A percentile compares a stretch with the other conserved stretches of the same genome.
phyloP scores from a whole-genome alignment of 192 early-diverging fungal genomes.

The Coemansia sp. region DNA sequence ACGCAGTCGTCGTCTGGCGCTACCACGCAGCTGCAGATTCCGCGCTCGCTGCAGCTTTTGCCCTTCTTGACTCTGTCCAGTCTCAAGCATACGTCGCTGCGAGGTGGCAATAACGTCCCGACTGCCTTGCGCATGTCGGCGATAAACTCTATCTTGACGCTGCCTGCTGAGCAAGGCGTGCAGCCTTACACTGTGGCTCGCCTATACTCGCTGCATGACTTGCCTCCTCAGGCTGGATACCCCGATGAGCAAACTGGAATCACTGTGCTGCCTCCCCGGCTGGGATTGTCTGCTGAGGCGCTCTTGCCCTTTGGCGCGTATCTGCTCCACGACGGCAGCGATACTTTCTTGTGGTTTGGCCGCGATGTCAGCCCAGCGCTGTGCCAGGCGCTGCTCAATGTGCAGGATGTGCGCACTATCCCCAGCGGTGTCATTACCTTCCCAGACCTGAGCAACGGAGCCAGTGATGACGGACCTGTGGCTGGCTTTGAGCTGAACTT shows the following conservation, averaged over 20 bases:
- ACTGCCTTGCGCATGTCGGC: conserved; percentile 82
- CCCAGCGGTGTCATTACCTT: conserved; percentile 69
- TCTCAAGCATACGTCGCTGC: conserved; percentile 78
- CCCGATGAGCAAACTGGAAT: conserved; percentile 56
- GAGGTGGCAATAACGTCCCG: conserved; percentile 69
- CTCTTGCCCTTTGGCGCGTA: conserved; percentile 86
- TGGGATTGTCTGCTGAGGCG: conserved; percentile 85
- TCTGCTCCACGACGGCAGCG: conserved; percentile 81
- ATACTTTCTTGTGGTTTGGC: conserved; percentile 91
- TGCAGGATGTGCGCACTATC: conserved; percentile 34
- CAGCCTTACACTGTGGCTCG: conserved; percentile 71
- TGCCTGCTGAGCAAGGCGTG: conserved; percentile 77
- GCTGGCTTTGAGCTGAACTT: conserved; percentile 75
- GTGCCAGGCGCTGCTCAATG: conserved; percentile 70
- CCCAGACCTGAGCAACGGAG: conserved; percentile 77
- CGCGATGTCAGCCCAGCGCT: conserved; percentile 78
- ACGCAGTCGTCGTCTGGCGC: conserved; percentile 72
- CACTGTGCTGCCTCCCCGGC: conserved; percentile 72
- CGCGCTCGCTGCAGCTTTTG: conserved; percentile 84
- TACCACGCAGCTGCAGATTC: conserved; percentile 78
- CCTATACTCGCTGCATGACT: conserved; percentile 84
- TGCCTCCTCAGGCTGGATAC: conserved; percentile 66
- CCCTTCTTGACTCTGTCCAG: conserved; percentile 82
- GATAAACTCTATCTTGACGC: conserved; percentile 79
- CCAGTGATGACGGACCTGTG: conserved; percentile 39